These are phyloP conservation scores for Termitomyces sp. DNA, from an alignment of 768 basidiomycete genomes.

Conservation along the genomic window DNA sequence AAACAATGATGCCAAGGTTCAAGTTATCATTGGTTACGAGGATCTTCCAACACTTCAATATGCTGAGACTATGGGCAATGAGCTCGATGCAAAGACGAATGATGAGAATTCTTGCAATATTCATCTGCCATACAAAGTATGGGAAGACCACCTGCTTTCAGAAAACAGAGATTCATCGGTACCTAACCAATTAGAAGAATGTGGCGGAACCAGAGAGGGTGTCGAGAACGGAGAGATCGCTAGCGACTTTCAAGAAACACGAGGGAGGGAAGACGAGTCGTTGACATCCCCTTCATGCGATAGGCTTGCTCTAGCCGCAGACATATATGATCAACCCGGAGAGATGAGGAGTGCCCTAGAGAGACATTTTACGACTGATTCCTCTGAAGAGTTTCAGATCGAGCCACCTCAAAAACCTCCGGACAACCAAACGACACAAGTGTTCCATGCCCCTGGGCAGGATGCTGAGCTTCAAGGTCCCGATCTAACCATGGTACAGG, in stretches of 20 bases:
- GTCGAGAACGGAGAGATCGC: not conserved
- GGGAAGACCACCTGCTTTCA: not conserved
- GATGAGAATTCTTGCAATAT: not conserved
- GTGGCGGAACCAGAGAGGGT: not conserved
- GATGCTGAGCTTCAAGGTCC: not conserved
- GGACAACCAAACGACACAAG: not conserved
- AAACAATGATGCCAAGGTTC: not conserved
- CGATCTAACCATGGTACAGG: not conserved
- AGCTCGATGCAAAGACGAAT: not conserved
- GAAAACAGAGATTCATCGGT: not conserved
- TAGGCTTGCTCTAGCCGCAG: not conserved
- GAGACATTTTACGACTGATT: not conserved
- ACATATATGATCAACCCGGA: not conserved
- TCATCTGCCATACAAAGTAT: not conserved
- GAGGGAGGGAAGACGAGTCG: not conserved
- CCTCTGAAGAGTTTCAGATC: not conserved
- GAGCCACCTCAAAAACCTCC: not conserved
- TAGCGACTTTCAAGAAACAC: not conserved
- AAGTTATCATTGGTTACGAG: not conserved
- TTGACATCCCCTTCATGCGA: not conserved
- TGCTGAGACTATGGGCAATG: not conserved
- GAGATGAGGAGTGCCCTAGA: not conserved
- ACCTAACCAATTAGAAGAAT: not conserved
- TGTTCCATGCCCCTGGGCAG: not conserved
- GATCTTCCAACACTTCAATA: not conserved